phyloP scores from a whole-genome alignment of 2,329 filamentous ascomycete species.

The Talaromyces sp. region DNA sequence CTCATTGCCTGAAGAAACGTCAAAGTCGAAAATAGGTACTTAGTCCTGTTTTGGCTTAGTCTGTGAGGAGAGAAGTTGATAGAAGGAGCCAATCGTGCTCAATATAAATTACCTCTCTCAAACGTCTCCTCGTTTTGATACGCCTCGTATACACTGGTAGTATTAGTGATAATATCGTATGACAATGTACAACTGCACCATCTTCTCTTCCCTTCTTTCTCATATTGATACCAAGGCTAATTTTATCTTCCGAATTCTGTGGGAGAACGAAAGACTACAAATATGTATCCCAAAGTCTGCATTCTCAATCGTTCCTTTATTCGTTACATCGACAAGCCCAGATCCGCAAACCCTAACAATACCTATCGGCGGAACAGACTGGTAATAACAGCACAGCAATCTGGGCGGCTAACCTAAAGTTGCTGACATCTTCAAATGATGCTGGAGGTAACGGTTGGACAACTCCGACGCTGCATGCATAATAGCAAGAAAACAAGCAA shows the following conservation, averaged over 20 bases:
- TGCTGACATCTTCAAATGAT: neutral
- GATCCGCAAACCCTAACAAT: neutral
- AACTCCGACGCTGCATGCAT: constrained; percentile 5
- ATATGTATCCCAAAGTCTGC: neutral
- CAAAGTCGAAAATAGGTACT: neutral
- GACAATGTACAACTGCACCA: neutral
- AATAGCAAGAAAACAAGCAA: neutral
- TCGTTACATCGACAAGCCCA: neutral
- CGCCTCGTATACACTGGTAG: neutral
- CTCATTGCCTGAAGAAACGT: neutral
- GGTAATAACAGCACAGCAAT: neutral
- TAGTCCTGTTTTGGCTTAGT: neutral
- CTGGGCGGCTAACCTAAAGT: neutral
- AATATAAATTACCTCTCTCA: neutral
- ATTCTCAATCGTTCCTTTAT: neutral
- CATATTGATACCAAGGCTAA: neutral
- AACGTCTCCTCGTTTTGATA: neutral
- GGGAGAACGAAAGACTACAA: neutral
- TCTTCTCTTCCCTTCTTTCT: neutral
- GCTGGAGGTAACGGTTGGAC: neutral
- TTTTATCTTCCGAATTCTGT: neutral
- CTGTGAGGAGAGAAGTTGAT: neutral
- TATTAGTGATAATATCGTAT: neutral
- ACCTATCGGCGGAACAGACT: neutral
- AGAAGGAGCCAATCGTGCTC: neutral